Percentiles rank a stretch among this genome's conserved stretches.
Evolutionary conservation across 768 basidiomycete species (phyloP).

Genomic region (Tricholoma hemisulphureum): DNA sequence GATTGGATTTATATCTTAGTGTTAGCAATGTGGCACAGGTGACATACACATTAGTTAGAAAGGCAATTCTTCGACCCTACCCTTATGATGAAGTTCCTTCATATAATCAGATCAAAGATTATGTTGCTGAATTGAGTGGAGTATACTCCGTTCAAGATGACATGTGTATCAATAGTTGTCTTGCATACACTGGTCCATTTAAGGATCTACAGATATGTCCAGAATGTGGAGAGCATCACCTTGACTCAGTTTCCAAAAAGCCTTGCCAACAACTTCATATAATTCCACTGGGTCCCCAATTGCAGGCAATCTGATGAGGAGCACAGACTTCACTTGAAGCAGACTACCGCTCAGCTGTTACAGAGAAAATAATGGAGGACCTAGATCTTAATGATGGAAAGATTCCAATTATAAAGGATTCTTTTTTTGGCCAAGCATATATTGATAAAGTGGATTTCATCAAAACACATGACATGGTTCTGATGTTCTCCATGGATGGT

Average conservation of each 20-base stretch:
- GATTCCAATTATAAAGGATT: background rate
- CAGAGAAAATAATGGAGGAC: background rate
- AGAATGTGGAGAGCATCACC: background rate
- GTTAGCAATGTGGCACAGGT: background rate
- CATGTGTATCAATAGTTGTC: background rate
- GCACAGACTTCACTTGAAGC: slow-evolving; percentile 1
- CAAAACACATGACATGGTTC: background rate
- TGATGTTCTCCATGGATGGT: background rate
- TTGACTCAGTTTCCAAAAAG: background rate
- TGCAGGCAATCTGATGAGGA: slow-evolving; percentile 35
- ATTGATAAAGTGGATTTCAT: background rate
- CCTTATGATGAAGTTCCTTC: background rate
- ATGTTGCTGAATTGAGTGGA: background rate
- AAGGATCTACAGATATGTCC: background rate
- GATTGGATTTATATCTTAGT: background rate
- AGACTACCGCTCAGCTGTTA: background rate
- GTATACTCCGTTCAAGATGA: background rate
- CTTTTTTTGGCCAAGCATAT: slow-evolving; percentile 8
- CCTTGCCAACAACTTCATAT: background rate
- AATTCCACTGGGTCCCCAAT: slow-evolving; percentile 16
- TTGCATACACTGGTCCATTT: background rate
- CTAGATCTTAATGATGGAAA: background rate
- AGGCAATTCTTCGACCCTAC: background rate
- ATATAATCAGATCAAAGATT: background rate
- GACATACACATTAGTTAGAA: background rate